phyloP scores from a whole-genome alignment of 2,329 filamentous ascomycete species.

The Scolecobasidium constrictum region DNA sequence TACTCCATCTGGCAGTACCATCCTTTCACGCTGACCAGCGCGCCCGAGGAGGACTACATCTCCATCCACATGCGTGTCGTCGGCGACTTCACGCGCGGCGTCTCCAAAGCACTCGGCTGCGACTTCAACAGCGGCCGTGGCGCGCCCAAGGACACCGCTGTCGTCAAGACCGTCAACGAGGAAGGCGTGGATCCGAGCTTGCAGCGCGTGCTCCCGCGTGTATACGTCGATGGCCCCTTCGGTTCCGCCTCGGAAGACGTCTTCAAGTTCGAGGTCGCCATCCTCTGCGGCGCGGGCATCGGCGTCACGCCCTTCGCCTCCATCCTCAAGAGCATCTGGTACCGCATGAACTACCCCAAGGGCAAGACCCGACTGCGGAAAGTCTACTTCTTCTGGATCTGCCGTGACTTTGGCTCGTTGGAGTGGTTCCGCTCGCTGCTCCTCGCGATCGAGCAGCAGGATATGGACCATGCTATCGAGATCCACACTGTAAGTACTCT shows the following conservation, averaged over 20 bases:
- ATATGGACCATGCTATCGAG: constrained; percentile 73
- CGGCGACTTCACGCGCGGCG: constrained; percentile 67
- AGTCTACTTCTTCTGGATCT: constrained; percentile 91
- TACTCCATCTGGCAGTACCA: constrained; percentile 85
- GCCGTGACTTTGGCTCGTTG: constrained; percentile 76
- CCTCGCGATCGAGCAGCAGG: constrained; percentile 76
- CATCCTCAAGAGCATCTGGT: constrained; percentile 76
- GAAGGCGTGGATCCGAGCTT: constrained; percentile 59
- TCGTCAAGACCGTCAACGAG: constrained; percentile 58
- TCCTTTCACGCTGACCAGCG: constrained; percentile 76
- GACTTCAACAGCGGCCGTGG: constrained; percentile 54
- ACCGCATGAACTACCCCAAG: constrained; percentile 80
- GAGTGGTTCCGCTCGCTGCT: constrained; percentile 84
- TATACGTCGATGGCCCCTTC: constrained; percentile 78
- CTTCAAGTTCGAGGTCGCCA: constrained; percentile 53
- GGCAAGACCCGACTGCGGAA: constrained; percentile 70
- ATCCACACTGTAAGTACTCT: constrained; percentile 58
- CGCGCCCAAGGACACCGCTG: constrained; percentile 38
- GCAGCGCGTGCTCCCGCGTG: constrained; percentile 61
- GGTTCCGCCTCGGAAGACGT: constrained; percentile 80
- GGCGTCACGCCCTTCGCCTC: constrained; percentile 42
- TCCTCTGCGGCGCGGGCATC: constrained; percentile 40
- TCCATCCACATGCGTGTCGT: constrained; percentile 74
- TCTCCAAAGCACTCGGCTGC: constrained; percentile 64
- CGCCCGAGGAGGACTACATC: constrained; percentile 83